phyloP scores from a whole-genome alignment of 257 asterid species.

The Perilla frutescens region DNA sequence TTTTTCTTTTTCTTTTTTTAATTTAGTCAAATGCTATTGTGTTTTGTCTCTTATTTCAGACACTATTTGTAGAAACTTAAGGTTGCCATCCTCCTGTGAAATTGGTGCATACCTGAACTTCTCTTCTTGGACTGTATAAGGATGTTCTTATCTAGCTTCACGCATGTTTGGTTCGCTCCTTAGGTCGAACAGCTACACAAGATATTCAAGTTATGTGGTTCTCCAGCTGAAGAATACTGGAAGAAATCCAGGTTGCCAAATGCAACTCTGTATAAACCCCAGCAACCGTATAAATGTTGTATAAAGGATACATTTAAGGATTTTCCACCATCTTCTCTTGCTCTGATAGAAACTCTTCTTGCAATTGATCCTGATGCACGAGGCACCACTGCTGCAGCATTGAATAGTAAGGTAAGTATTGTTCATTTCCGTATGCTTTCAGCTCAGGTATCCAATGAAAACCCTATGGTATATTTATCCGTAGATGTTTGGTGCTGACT shows the following conservation, averaged over 20 bases:
- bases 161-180: neutral
- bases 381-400: constrained; percentile 78
- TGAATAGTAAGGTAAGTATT: constrained; percentile 69
- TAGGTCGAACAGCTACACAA: constrained; percentile 97
- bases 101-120: constrained; percentile 11
- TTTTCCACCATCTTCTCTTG: constrained; percentile 70
- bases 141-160: constrained; percentile 4
- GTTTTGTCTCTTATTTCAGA: constrained; percentile 3
- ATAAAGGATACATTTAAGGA: constrained; percentile 71
- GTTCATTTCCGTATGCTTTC: neutral
- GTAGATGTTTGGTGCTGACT: neutral
- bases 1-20: neutral
- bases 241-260: constrained; percentile 76
- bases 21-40: neutral
- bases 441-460: neutral
- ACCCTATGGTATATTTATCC: neutral
- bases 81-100: neutral
- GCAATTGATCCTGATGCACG: constrained; percentile 82
- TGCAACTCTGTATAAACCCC: constrained; percentile 83
- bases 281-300: constrained; percentile 74
- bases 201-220: constrained; percentile 88
- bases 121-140: neutral
- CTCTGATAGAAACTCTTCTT: constrained; percentile 71
- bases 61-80: neutral
- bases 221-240: constrained; percentile 91